A percentile compares a stretch with the other conserved stretches of the same genome.
These are phyloP conservation scores for Scleroderma citrinum DNA, from an alignment of 768 basidiomycete genomes.

Conservation along the genomic window DNA sequence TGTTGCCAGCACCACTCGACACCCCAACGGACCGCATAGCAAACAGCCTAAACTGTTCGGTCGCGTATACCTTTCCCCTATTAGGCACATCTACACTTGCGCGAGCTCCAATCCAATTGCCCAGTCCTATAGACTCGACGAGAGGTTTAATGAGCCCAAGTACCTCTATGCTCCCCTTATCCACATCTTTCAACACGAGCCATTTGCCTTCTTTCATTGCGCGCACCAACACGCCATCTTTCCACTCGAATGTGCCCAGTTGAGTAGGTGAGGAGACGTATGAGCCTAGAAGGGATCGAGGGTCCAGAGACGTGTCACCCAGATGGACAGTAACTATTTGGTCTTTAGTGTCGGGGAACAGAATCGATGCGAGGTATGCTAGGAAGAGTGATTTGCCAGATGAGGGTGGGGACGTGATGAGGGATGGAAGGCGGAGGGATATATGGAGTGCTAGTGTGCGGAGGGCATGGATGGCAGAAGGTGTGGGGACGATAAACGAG, in stretches of 20 bases:
- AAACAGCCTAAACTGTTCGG: constrained; percentile 79
- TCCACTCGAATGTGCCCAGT: constrained; percentile 93
- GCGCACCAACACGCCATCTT: constrained; percentile 86
- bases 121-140: constrained; percentile 61
- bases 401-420: constrained; percentile 82
- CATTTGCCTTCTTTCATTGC: constrained; percentile 88
- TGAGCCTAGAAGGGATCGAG: constrained; percentile 87
- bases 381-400: constrained; percentile 84
- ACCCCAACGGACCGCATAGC: constrained; percentile 72
- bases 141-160: constrained; percentile 83
- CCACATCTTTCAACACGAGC: constrained; percentile 91
- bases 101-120: constrained; percentile 70
- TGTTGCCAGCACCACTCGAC: too few relatives aligned
- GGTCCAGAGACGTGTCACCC: constrained; percentile 92
- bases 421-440: constrained; percentile 66
- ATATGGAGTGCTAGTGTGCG: constrained; percentile 56
- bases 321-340: constrained; percentile 85
- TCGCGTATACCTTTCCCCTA: constrained; percentile 67
- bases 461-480: constrained; percentile 53
- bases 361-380: constrained; percentile 60
- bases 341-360: constrained; percentile 56
- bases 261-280: constrained; percentile 81
- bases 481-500: constrained; percentile 54
- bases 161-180: constrained; percentile 85
- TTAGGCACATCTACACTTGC: constrained; percentile 70